Evolutionary conservation across 768 basidiomycete genomes (phyloP).

Genomic region (Suillus hirtellus): DNA sequence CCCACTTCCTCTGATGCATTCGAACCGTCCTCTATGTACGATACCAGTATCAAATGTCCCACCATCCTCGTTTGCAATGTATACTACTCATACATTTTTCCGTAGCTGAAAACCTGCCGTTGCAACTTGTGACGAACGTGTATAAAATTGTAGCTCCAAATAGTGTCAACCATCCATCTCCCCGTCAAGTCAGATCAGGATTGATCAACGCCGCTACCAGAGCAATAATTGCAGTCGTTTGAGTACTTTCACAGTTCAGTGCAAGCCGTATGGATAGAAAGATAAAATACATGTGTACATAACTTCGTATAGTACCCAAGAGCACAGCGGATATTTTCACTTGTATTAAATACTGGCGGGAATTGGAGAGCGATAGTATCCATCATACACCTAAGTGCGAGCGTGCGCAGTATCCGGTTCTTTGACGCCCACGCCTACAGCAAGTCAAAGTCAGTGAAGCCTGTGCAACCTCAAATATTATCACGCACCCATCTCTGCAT

Average conservation of each 20-base stretch:
- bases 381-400: constrained; percentile 25
- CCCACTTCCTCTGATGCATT: no score
- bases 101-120: no score
- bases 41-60: neutral
- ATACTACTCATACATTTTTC: neutral
- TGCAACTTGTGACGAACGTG: no score
- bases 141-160: no score
- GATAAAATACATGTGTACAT: neutral
- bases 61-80: neutral
- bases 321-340: neutral
- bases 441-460: neutral
- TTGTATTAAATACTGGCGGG: neutral
- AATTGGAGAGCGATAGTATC: no score
- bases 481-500: constrained; percentile 59
- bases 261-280: neutral
- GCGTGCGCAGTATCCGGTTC: constrained; percentile 60
- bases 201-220: no score
- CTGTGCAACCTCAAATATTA: constrained; percentile 15
- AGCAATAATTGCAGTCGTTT: no score
- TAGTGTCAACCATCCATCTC: no score
- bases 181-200: no score
- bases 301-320: neutral
- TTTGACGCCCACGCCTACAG: constrained; percentile 54
- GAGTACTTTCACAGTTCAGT: neutral
- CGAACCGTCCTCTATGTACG: neutral